Evolutionary conservation across 2,329 filamentous ascomycete genomes (phyloP).

Genomic region (Penicillium frequentans): DNA sequence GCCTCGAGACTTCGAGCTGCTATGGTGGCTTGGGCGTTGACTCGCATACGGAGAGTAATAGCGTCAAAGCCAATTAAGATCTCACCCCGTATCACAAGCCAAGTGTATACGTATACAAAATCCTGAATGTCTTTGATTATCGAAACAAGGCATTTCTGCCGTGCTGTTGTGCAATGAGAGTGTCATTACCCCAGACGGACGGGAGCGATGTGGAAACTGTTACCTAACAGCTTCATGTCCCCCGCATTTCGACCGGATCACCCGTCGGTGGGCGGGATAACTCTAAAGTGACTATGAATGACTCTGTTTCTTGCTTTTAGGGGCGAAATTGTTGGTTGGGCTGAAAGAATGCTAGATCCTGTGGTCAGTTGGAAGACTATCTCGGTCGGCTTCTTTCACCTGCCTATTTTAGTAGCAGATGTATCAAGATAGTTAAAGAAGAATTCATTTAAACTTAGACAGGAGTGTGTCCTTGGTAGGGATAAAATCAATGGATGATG

Average conservation of each 20-base stretch:
- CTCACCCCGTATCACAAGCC: background rate
- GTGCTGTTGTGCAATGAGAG: background rate
- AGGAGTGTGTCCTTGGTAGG: background rate
- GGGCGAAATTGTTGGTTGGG: background rate
- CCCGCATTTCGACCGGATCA: constrained; percentile 24
- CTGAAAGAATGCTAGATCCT: background rate
- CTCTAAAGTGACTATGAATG: constrained; percentile 16
- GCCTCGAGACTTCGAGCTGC: no score
- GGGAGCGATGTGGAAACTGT: constrained; percentile 28
- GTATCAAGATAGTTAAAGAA: background rate
- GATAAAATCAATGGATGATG: background rate
- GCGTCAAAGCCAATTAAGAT: background rate
- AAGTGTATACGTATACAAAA: background rate
- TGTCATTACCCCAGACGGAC: constrained; percentile 4
- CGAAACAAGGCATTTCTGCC: background rate
- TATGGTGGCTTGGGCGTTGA: background rate
- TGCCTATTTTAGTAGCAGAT: background rate
- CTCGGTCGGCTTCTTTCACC: background rate
- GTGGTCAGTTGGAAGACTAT: background rate
- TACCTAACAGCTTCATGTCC: constrained; percentile 29
- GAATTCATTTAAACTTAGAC: background rate
- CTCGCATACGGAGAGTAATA: background rate
- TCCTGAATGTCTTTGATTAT: background rate
- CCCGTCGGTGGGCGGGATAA: constrained; percentile 11
- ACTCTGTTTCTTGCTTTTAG: background rate